A percentile compares a stretch with the other conserved stretches of the same genome.
These are phyloP conservation scores for Aspergillus sp. DNA, from an alignment of 2,329 filamentous ascomycete species.

Conservation along the genomic window DNA sequence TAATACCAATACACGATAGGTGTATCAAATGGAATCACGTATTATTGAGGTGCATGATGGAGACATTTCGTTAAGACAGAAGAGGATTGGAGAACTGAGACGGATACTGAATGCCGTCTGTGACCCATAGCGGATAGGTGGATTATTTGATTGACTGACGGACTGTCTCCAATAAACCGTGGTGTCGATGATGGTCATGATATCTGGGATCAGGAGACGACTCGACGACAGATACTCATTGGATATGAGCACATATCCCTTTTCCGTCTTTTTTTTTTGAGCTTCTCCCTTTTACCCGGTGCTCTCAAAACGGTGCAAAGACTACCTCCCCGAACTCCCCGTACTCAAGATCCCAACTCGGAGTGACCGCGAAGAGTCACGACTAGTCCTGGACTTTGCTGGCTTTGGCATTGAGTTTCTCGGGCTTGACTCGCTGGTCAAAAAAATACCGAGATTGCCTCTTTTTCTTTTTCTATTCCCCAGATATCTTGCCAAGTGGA, in stretches of 20 bases:
- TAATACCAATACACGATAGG: too few relatives aligned
- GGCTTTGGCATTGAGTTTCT: neutral
- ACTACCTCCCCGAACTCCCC: neutral
- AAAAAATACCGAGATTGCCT: neutral
- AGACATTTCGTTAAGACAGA: too few relatives aligned
- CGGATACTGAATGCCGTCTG: too few relatives aligned
- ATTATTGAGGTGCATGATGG: too few relatives aligned
- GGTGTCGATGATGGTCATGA: neutral
- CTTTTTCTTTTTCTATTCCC: neutral
- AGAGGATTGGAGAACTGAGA: too few relatives aligned
- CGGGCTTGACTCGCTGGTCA: neutral
- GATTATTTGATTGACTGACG: too few relatives aligned
- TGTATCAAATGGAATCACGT: too few relatives aligned
- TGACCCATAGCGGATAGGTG: too few relatives aligned
- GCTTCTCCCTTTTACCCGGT: neutral
- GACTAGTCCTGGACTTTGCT: neutral
- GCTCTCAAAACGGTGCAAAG: neutral
- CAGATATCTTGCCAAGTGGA: neutral
- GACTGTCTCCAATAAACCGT: too few relatives aligned
- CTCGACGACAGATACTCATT: neutral
- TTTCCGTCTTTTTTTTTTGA: neutral
- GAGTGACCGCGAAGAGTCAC: neutral
- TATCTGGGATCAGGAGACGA: neutral
- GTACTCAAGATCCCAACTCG: neutral
- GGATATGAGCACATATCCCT: neutral